A percentile compares a stretch with the other conserved stretches of the same genome.
phyloP scores from a whole-genome alignment of 805 yeast genomes.

The Kluyveromyces lactis region DNA sequence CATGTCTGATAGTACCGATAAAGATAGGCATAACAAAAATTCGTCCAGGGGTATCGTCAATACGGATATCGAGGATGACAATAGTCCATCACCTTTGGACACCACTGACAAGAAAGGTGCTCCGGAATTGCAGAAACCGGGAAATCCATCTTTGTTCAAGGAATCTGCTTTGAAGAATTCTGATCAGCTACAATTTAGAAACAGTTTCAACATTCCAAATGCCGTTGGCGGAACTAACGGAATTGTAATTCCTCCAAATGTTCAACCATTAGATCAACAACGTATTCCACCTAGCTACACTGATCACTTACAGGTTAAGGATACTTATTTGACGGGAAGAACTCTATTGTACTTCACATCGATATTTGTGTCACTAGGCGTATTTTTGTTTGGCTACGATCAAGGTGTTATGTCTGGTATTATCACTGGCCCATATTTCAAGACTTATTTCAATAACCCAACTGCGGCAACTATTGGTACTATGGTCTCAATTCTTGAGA shows the following conservation, averaged over 20 bases:
- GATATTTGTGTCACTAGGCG: slow-evolving; percentile 35
- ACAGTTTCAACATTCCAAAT: background rate
- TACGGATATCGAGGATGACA: background rate
- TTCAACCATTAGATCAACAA: background rate
- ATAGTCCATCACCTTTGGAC: background rate
- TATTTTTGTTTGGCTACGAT: slow-evolving; percentile 70
- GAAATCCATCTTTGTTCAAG: slow-evolving; percentile 3
- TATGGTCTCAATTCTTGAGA: slow-evolving; percentile 79
- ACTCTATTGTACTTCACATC: slow-evolving; percentile 31
- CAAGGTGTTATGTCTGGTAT: slow-evolving; percentile 91
- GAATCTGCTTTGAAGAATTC: background rate
- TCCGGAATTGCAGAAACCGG: background rate
- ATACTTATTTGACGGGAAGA: slow-evolving; percentile 15
- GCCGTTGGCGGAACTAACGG: background rate
- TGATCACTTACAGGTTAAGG: slow-evolving; percentile 13
- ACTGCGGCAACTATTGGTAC: slow-evolving; percentile 69
- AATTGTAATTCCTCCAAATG: slow-evolving; percentile 6
- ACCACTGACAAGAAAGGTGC: background rate
- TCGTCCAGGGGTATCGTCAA: no score
- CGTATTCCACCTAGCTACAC: slow-evolving; percentile 8
- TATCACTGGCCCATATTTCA: slow-evolving; percentile 64
- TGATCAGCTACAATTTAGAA: background rate
- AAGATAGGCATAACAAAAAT: no score
- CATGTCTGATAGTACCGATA: no score
- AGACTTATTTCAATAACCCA: slow-evolving; percentile 63